Conservation (phyloP, 1,284 basidiomycete species). For the Cryptococcus deneoformans region DNA sequence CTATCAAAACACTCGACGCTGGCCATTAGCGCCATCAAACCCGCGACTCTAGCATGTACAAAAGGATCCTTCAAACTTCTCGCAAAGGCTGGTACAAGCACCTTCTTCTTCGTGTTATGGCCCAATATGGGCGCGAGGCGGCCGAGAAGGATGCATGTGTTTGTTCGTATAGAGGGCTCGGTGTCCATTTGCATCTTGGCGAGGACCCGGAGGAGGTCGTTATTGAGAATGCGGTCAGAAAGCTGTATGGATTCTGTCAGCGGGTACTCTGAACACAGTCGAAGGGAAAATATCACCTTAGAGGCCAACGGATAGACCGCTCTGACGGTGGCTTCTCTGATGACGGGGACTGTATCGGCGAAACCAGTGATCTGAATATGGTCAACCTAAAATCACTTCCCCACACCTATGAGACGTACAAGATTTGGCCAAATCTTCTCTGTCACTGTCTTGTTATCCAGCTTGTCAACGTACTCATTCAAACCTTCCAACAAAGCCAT, state of each 20-base stretch:
- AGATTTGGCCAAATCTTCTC: slow-evolving; percentile 93
- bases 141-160: slow-evolving; percentile 95
- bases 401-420: slow-evolving; percentile 51
- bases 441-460: slow-evolving; percentile 78
- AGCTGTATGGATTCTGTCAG: slow-evolving; percentile 54
- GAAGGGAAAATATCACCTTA: slow-evolving; percentile 58
- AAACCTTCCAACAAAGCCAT: slow-evolving; percentile 91
- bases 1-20: slow-evolving; percentile 85
- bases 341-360: slow-evolving; percentile 85
- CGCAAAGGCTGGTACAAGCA: slow-evolving; percentile 92
- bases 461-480: slow-evolving; percentile 75
- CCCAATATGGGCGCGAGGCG: slow-evolving; percentile 81
- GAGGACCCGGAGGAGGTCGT: slow-evolving; percentile 88
- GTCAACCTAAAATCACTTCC: neutral
- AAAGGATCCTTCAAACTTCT: slow-evolving; percentile 88
- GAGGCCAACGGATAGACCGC: slow-evolving; percentile 79
- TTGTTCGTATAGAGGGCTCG: slow-evolving; percentile 94
- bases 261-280: neutral
- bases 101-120: slow-evolving; percentile 87
- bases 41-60: slow-evolving; percentile 90
- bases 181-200: slow-evolving; percentile 90
- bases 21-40: slow-evolving; percentile 94
- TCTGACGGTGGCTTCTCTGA: slow-evolving; percentile 92
- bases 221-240: slow-evolving; percentile 90
- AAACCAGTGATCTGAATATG: slow-evolving; percentile 76